Percentiles rank a stretch among this genome's conserved stretches.
phyloP scores from a whole-genome alignment of 2,329 filamentous ascomycete genomes.

The Magnaporthales sp. region DNA sequence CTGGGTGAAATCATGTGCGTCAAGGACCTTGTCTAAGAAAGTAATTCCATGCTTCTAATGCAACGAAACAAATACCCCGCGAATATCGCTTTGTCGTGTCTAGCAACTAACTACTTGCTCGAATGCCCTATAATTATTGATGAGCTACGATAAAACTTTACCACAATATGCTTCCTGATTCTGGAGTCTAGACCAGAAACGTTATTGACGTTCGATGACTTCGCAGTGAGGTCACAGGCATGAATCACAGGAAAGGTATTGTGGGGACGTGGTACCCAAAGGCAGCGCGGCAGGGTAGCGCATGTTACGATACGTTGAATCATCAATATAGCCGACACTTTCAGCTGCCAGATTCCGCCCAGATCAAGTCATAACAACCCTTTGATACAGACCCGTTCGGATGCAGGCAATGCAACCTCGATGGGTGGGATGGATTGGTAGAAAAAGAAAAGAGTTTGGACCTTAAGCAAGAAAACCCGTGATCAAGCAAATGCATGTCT shows the following conservation, averaged over 20 bases:
- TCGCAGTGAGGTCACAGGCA: not conserved
- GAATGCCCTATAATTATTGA: not conserved
- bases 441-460: not conserved
- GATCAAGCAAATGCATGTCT: not conserved
- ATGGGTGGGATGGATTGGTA: not conserved
- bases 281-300: no score
- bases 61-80: no score
- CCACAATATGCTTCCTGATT: not conserved
- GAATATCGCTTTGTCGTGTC: no score
- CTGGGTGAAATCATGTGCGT: not conserved
- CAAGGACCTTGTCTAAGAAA: not conserved
- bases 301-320: not conserved
- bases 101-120: not conserved
- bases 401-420: no score
- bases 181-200: not conserved
- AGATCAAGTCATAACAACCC: not conserved
- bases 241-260: not conserved
- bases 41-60: not conserved
- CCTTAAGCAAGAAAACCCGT: not conserved
- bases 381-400: no score
- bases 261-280: not conserved
- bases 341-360: not conserved
- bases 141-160: not conserved
- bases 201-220: not conserved
- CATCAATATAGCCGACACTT: not conserved